Percentiles rank a stretch among this genome's conserved stretches.
Conservation (phyloP, 192 early-diverging fungal genomes). For the Bifiguratus adelaidae region DNA sequence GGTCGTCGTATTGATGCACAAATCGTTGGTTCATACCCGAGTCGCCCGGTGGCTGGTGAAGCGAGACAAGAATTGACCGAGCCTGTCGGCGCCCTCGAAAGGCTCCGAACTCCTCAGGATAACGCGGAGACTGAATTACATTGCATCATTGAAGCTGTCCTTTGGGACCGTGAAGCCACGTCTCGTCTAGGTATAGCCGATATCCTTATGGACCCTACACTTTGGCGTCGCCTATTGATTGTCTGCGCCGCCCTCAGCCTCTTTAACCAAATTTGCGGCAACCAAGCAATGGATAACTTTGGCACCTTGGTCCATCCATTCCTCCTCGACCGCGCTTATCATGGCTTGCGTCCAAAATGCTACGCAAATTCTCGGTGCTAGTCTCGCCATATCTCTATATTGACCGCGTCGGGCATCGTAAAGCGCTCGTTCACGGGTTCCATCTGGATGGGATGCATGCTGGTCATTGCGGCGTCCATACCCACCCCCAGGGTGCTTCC, state of each 20-base stretch:
- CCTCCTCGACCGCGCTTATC: constrained; percentile 19
- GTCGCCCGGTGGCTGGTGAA: constrained; percentile 74
- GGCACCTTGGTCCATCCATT: constrained; percentile 32
- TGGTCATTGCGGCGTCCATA: too few relatives aligned
- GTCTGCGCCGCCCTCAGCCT: constrained; percentile 39
- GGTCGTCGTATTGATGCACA: too few relatives aligned
- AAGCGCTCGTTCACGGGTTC: constrained; percentile 56
- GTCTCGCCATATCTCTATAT: constrained; percentile 71
- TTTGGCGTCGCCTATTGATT: constrained; percentile 26
- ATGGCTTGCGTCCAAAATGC: constrained; percentile 56
- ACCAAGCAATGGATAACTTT: constrained; percentile 61
- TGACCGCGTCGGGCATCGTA: constrained; percentile 64
- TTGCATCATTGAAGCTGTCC: constrained; percentile 55
- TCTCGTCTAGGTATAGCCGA: constrained; percentile 17
- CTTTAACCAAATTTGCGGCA: constrained; percentile 56
- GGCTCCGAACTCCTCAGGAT: constrained; percentile 46
- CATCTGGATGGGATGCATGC: constrained; percentile 53
- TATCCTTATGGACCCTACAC: constrained; percentile 6
- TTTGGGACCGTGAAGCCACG: constrained; percentile 36
- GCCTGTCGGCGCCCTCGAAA: constrained; percentile 43
- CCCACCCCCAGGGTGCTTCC: constrained; percentile 40
- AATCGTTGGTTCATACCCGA: constrained; percentile 71
- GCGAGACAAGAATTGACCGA: constrained; percentile 46
- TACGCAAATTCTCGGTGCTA: constrained; percentile 70
- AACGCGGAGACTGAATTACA: constrained; percentile 40